phyloP scores from a whole-genome alignment of 805 yeast species.

The Lachancea dasiensis region DNA sequence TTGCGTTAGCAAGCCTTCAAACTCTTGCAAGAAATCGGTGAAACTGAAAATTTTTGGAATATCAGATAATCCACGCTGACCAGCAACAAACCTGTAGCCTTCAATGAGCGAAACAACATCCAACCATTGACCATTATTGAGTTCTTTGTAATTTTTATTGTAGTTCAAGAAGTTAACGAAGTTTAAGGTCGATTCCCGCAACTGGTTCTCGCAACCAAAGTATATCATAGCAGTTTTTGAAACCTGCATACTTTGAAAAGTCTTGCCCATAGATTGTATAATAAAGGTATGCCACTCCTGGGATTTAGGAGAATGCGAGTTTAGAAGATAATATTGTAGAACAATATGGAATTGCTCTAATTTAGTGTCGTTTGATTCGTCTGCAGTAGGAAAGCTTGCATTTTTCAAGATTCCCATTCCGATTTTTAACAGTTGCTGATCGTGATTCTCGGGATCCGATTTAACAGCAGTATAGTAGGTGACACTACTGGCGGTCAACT shows the following conservation, averaged over 20 bases:
- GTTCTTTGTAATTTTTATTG: conserved; percentile 33
- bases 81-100: conserved; percentile 22
- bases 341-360: conserved; percentile 30
- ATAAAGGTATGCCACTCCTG: conserved; percentile 25
- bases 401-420: conserved; percentile 19
- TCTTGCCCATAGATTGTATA: conserved; percentile 34
- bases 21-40: conserved; percentile 7
- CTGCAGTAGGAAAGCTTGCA: conserved; percentile 42
- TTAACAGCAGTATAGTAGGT: conserved; percentile 5
- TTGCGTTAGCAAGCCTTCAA: conserved; percentile 12
- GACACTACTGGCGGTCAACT: not conserved
- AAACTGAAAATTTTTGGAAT: conserved; percentile 18
- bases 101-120: conserved; percentile 36
- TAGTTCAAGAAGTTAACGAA: conserved; percentile 41
- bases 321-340: conserved; percentile 26
- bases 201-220: conserved; percentile 19
- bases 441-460: conserved; percentile 9
- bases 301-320: conserved; percentile 10
- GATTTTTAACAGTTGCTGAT: conserved; percentile 15
- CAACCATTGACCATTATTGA: conserved; percentile 31
- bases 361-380: conserved; percentile 28
- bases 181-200: conserved; percentile 24
- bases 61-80: conserved; percentile 9
- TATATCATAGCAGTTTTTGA: conserved; percentile 34
- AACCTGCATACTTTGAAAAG: conserved; percentile 41